Percentiles rank a stretch among this genome's conserved stretches.
phyloP scores from a whole-genome alignment of 768 basidiomycete genomes.

The Boletus sp. region DNA sequence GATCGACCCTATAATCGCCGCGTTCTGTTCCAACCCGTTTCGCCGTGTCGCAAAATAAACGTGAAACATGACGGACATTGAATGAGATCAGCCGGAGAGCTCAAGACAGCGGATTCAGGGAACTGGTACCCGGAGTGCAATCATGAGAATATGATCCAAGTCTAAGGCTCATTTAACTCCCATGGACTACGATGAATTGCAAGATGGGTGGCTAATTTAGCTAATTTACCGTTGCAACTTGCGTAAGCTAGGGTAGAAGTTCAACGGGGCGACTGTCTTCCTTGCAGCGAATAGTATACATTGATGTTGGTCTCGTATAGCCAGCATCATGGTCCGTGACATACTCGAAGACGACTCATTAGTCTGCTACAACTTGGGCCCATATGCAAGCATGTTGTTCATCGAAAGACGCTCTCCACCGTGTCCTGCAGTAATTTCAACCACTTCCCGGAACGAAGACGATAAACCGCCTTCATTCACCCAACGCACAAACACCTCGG shows the following conservation, averaged over 20 bases:
- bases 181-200: no score
- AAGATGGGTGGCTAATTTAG: no score
- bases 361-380: constrained; percentile 17
- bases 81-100: no score
- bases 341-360: not conserved
- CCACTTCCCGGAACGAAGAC: constrained; percentile 26
- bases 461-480: constrained; percentile 39
- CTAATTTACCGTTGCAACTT: no score
- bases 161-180: no score
- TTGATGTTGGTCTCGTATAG: not conserved
- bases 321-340: not conserved
- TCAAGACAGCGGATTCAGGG: no score
- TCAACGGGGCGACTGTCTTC: not conserved
- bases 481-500: constrained; percentile 56
- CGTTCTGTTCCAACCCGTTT: no score
- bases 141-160: no score
- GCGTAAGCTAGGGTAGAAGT: not conserved
- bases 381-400: constrained; percentile 19
- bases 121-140: no score
- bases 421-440: not conserved
- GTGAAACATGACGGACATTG: no score
- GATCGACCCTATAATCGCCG: no score
- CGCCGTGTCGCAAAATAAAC: no score
- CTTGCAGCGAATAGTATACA: not conserved
- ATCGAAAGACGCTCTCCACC: constrained; percentile 7